These are phyloP conservation scores for Aspergillus spinulosporus DNA, from an alignment of 2,329 filamentous ascomycete species.

Conservation along the genomic window DNA sequence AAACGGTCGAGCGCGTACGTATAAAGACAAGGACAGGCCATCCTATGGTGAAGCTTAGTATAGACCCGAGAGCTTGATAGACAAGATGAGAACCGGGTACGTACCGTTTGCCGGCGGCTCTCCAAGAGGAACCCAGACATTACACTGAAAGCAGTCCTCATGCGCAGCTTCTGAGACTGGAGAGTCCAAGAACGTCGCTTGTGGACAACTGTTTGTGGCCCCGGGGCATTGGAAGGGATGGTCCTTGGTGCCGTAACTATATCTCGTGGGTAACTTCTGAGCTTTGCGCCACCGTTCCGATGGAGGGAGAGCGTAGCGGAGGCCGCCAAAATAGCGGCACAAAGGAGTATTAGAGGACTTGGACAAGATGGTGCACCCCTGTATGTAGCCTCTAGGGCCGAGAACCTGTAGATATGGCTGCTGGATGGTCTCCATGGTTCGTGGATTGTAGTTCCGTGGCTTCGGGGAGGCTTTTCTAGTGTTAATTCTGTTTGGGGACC, in stretches of 20 bases:
- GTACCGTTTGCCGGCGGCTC: conserved; percentile 40
- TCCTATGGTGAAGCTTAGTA: conserved; percentile 32
- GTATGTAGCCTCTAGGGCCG: conserved; percentile 48
- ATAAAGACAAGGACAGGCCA: conserved; percentile 62
- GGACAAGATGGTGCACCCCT: conserved; percentile 50
- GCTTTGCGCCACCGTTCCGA: conserved; percentile 53
- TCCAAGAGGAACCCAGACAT: conserved; percentile 56
- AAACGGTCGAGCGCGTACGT: conserved; percentile 40
- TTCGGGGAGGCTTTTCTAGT: background rate
- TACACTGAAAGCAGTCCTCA: conserved; percentile 59
- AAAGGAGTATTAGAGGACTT: conserved; percentile 33
- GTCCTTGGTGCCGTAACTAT: conserved; percentile 52
- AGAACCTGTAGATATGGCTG: conserved; percentile 29
- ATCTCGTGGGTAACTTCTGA: conserved; percentile 48
- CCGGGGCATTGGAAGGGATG: conserved; percentile 50
- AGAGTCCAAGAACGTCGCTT: conserved; percentile 42
- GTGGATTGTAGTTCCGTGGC: background rate
- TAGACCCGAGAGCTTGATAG: background rate
- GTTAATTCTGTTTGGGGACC: background rate
- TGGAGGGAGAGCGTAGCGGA: conserved; percentile 58
- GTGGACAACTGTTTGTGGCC: conserved; percentile 50
- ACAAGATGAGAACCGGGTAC: background rate
- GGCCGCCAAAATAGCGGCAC: conserved; percentile 56
- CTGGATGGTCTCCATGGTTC: conserved; percentile 28
- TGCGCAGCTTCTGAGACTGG: conserved; percentile 37